These are phyloP conservation scores for Cutaneotrichosporon sp. DNA, from an alignment of 1,284 basidiomycete genomes.

Conservation along the genomic window DNA sequence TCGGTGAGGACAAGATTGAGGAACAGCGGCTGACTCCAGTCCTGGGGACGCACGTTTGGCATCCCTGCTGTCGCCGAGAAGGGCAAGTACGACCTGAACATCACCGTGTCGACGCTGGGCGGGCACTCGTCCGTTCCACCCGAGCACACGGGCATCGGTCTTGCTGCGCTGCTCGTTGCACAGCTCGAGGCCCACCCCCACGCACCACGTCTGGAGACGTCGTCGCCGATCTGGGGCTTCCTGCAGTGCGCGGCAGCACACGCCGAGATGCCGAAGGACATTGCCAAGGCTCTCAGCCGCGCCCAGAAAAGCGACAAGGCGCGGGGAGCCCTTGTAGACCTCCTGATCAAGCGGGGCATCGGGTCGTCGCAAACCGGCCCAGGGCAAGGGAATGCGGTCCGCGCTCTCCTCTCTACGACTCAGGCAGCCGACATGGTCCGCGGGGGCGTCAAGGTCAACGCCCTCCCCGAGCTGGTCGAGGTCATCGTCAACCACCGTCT, in stretches of 20 bases:
- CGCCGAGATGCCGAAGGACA: conserved; percentile 43
- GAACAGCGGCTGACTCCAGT: conserved; percentile 32
- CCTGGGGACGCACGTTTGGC: conserved; percentile 46
- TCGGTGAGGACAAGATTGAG: conserved; percentile 18
- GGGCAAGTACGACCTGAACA: conserved; percentile 44
- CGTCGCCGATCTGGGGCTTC: conserved; percentile 33
- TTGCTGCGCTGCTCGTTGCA: conserved; percentile 51
- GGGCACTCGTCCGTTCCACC: conserved; percentile 56
- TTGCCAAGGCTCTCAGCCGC: conserved; percentile 36
- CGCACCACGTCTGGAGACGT: conserved; percentile 36
- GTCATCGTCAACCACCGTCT: conserved; percentile 57
- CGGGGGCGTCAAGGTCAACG: conserved; percentile 54
- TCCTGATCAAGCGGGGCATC: conserved; percentile 25
- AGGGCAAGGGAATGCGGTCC: not conserved
- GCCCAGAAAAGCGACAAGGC: conserved; percentile 45
- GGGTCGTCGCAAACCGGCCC: not conserved
- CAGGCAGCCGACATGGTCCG: conserved; percentile 48
- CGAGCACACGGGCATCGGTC: conserved; percentile 55
- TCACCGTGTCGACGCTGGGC: conserved; percentile 49
- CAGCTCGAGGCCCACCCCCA: conserved; percentile 53
- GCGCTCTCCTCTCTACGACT: conserved; percentile 29
- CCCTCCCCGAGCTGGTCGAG: conserved; percentile 49
- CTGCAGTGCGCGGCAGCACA: conserved; percentile 55
- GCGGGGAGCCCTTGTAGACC: conserved; percentile 34
- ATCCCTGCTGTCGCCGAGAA: conserved; percentile 48